Evolutionary conservation across 2,329 filamentous ascomycete species (phyloP).

Genomic region (Cercospora berteroae): DNA sequence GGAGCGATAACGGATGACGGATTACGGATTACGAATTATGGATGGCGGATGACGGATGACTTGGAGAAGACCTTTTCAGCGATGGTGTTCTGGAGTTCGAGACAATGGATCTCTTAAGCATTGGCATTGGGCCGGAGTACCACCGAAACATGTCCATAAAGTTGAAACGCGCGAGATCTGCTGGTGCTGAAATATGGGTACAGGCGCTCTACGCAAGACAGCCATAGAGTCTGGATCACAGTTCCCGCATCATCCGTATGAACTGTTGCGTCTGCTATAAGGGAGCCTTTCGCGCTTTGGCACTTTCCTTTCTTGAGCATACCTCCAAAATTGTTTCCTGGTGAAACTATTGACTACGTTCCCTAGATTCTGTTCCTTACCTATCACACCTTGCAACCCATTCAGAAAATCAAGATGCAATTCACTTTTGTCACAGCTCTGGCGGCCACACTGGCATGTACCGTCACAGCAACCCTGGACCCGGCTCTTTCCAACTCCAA

Average conservation of each 20-base stretch:
- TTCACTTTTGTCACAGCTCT: constrained; percentile 12
- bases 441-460: constrained; percentile 19
- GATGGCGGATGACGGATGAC: not conserved
- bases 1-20: not conserved
- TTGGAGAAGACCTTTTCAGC: not conserved
- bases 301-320: not conserved
- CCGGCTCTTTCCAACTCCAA: constrained; percentile 42
- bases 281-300: not conserved
- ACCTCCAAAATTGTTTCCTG: not conserved
- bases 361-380: not conserved
- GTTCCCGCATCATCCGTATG: not conserved
- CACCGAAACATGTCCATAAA: constrained; percentile 11
- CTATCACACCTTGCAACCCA: not conserved
- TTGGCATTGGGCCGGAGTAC: not conserved
- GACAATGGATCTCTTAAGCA: not conserved
- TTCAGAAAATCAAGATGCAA: constrained; percentile 12
- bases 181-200: not conserved
- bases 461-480: constrained; percentile 38
- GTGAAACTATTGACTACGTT: not conserved
- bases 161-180: constrained; percentile 5
- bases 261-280: not conserved
- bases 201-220: not conserved
- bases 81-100: not conserved
- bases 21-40: not conserved
- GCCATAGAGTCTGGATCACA: not conserved